Base-by-base conservation (phyloP, 495 filamentous ascomycete species). In the Terfezia claveryi region DNA sequence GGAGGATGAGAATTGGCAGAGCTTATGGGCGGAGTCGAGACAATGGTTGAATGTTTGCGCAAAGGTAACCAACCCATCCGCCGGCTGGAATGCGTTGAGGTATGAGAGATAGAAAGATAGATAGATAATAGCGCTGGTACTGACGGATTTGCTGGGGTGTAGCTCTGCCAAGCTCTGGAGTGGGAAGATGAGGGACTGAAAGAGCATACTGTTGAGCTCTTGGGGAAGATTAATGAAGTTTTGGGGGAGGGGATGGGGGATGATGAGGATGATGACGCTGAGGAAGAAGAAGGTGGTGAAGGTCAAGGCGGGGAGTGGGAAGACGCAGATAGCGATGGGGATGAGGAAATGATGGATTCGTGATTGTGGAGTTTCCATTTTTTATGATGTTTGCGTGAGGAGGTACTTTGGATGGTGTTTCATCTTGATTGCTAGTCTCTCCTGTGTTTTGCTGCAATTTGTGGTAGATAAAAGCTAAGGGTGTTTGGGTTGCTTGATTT, bases 141-240 rank as follows among this genome's bases (percentile, higher is more conserved):
- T 32, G 77, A 77, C 69, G 83, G 11, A 70, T 71, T 14, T 75
- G 74, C 52, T 77, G 76, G 27, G 7, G 27, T 57, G 67, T 81
- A 74, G 58, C 70, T 82, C 9, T 84, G 76, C 59, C 59, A 71
- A 20, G 61, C 70, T 57, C 75, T 81, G 50, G 78, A 81, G 20
- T 85, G 84, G 62, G 82, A 86, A 60, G 82, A 86, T 61, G 79
- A 83, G 23, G 67, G 77, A 56, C 71, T 86, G 14, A 71, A 73
- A 38, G 79, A 80, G 37, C 82, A 86, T 64, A 75, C 80, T 2
- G 64, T 68, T 49, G 81, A 85, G 64, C 65, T 86, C 32, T 62
- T 82, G 23, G 61, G 64, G 32, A 68, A 65, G 6, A 73, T 86
- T 53, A 74, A 71, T 51, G 65, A 67, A 23, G 74, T 74, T 54